Evolutionary conservation across 768 basidiomycete genomes (phyloP), one percentile per base, ranked within the genome.

Genomic region (Suillus ampliporus): DNA sequence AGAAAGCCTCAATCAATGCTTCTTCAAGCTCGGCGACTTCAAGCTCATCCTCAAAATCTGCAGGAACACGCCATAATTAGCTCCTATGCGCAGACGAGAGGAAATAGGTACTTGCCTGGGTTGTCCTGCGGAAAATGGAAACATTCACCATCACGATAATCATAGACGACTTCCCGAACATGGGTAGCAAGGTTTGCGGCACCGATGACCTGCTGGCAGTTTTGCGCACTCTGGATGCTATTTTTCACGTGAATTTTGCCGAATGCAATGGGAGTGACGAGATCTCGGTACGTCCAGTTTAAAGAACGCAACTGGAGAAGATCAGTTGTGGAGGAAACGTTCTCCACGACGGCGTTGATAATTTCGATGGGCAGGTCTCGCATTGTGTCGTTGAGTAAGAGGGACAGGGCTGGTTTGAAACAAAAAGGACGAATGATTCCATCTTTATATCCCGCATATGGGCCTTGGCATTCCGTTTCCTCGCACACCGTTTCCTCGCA

Each of bases 1-100:
- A 69, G 19, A 75, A 69, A 2, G 70, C 61, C 26, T 75, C 74
- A 17, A 67, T 71, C 34, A 75, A 68, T 15, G 46, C 65, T 1
- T 75, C 74, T 40, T 75, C 74, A 5, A 75, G 75, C 4, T 76
- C 75, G 4, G 72, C 72, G 2, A 76, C 69, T 44, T 75, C 74
- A n/a, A 68, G 60, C 58, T 70, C 70, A 7, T 75, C 75, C 17
- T 67, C 71, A 11, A 17, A 4, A 23, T 47, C 71, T 76, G 47
- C 5, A 44, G 0, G 17, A 50, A 52, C n/a, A 40, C n/a, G 28
- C 28, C 10, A 54, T 11, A 11, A 58, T 35, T 0, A 34, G n/a
- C 37, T 70, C 19, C 65, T 58, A 43, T 15, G 0, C 2, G 0
- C 17, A n/a, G 8, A 15, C 31, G 3, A 5, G 4, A 17, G 28